Evolutionary conservation across 2,329 filamentous ascomycete species (phyloP).

Genomic region (Alternaria atra): DNA sequence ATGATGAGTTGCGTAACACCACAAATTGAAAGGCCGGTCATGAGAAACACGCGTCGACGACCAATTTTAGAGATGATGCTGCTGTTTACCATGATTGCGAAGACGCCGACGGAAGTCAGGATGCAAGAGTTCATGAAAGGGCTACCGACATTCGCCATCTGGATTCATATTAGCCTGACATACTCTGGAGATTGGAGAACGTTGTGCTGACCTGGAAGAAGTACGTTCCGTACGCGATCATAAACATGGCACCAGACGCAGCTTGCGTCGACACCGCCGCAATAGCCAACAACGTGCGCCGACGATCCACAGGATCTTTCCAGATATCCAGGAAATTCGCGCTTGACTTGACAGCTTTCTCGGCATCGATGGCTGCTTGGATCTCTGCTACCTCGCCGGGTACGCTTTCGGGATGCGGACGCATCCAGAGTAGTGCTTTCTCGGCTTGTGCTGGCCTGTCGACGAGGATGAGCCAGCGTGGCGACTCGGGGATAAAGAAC

Average conservation of each 20-base stretch:
- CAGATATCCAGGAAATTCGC: slow-evolving; percentile 62
- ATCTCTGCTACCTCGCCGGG: slow-evolving; percentile 39
- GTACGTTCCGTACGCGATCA: slow-evolving; percentile 48
- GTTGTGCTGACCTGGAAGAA: slow-evolving; percentile 34
- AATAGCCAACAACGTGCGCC: slow-evolving; percentile 61
- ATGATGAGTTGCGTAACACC: slow-evolving; percentile 64
- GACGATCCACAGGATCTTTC: slow-evolving; percentile 61
- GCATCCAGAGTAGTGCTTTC: slow-evolving; percentile 40
- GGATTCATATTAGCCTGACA: background rate
- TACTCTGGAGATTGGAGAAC: background rate
- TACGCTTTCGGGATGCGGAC: slow-evolving; percentile 31
- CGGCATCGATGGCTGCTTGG: slow-evolving; percentile 37
- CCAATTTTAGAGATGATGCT: slow-evolving; percentile 63
- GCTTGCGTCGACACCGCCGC: slow-evolving; percentile 61
- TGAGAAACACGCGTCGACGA: slow-evolving; percentile 63
- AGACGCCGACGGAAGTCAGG: slow-evolving; percentile 63
- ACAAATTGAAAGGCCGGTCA: slow-evolving; percentile 62
- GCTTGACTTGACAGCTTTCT: slow-evolving; percentile 59
- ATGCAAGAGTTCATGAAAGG: slow-evolving; percentile 67
- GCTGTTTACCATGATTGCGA: slow-evolving; percentile 64
- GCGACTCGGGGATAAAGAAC: slow-evolving; percentile 50
- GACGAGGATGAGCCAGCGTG: slow-evolving; percentile 55
- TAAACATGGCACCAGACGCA: slow-evolving; percentile 64
- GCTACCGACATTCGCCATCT: slow-evolving; percentile 45
- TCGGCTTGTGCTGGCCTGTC: slow-evolving; percentile 29